These are phyloP conservation scores for Candolleomyces aberdarensis DNA, from an alignment of 768 basidiomycete species.

Conservation along the genomic window DNA sequence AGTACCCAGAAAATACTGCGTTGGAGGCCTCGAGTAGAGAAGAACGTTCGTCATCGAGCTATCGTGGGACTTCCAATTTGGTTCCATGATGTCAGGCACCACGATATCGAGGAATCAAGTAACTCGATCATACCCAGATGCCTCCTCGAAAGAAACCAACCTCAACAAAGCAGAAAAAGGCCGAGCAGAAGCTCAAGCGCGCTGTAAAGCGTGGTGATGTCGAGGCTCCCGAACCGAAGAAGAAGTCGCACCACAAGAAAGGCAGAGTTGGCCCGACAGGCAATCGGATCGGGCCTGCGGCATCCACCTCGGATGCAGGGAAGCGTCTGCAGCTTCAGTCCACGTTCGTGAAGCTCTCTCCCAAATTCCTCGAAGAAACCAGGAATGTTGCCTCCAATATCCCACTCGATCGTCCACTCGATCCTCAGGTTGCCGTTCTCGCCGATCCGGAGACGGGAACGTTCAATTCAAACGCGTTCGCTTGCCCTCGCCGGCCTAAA, in stretches of 20 bases:
- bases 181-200: constrained; percentile 71
- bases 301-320: constrained; percentile 19
- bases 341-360: constrained; percentile 61
- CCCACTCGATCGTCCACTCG: constrained; percentile 56
- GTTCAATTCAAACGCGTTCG: constrained; percentile 22
- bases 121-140: constrained; percentile 20
- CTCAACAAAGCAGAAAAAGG: constrained; percentile 68
- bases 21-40: too few relatives aligned
- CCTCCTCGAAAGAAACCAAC: constrained; percentile 48
- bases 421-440: constrained; percentile 34
- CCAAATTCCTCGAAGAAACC: constrained; percentile 57
- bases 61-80: too few relatives aligned
- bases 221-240: constrained; percentile 34
- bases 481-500: constrained; percentile 72
- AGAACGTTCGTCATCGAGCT: too few relatives aligned
- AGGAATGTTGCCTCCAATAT: constrained; percentile 51
- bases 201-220: constrained; percentile 82
- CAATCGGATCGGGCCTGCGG: constrained; percentile 19
- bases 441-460: constrained; percentile 15
- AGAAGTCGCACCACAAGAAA: constrained; percentile 22
- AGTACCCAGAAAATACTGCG: too few relatives aligned
- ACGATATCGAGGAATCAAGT: too few relatives aligned
- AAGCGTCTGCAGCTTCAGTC: constrained; percentile 60
- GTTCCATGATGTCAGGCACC: too few relatives aligned
- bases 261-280: constrained; percentile 30